phyloP scores from a whole-genome alignment of 1,139 yeast species.

The Sugiyamaella pinicola region DNA sequence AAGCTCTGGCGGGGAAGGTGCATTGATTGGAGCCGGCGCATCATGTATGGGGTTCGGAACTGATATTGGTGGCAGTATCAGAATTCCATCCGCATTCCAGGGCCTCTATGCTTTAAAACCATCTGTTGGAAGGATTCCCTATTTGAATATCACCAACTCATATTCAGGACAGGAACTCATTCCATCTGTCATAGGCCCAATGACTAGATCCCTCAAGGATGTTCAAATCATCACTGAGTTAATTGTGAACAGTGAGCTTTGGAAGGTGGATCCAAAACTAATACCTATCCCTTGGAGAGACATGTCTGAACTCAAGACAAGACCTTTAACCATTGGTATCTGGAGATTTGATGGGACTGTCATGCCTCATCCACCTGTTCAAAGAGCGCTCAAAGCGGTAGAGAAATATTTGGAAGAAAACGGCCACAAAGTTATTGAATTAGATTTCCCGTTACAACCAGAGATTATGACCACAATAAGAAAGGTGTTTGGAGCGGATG shows the following conservation, averaged over 20 bases:
- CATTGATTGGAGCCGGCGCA: slow-evolving; percentile 54
- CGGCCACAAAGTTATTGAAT: slow-evolving; percentile 50
- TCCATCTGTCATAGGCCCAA: slow-evolving; percentile 60
- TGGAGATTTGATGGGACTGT: slow-evolving; percentile 24
- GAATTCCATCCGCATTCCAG: slow-evolving; percentile 58
- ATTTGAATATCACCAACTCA: slow-evolving; percentile 52
- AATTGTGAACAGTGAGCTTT: slow-evolving; percentile 60
- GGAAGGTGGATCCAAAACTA: slow-evolving; percentile 60
- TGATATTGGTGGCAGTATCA: slow-evolving; percentile 68
- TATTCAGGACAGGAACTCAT: slow-evolving; percentile 57
- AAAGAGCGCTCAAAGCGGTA: slow-evolving; percentile 7
- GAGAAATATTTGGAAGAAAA: slow-evolving; percentile 33
- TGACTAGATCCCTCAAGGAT: slow-evolving; percentile 62
- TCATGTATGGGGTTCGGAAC: slow-evolving; percentile 59
- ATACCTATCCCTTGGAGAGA: slow-evolving; percentile 65
- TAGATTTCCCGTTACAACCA: slow-evolving; percentile 35
- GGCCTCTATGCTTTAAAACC: slow-evolving; percentile 60
- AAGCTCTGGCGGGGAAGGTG: slow-evolving; percentile 65
- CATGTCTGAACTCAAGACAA: slow-evolving; percentile 25
- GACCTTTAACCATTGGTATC: slow-evolving; percentile 24
- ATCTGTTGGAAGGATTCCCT: slow-evolving; percentile 52
- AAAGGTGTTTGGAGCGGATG: slow-evolving; percentile 2
- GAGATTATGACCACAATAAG: slow-evolving; percentile 1
- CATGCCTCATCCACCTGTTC: slow-evolving; percentile 18
- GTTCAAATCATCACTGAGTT: slow-evolving; percentile 60